Evolutionary conservation across 2,329 filamentous ascomycete species (phyloP), one percentile per base, ranked within the genome.

Genomic region (Alternaria novae-zelandiae): DNA sequence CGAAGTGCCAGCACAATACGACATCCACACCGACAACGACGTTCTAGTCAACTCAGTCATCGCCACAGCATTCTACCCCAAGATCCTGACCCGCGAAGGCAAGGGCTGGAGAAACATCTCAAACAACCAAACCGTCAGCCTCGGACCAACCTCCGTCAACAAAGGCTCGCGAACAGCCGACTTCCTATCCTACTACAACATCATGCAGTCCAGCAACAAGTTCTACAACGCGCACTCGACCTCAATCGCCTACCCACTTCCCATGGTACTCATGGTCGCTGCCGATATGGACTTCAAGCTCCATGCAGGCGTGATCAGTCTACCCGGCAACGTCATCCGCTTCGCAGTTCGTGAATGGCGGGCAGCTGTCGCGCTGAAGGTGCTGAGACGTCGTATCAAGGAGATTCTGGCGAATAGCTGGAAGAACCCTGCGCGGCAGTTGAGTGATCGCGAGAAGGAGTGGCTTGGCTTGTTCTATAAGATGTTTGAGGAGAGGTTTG

Each of bases 121-220:
- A 56, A 98, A 97, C 82, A 97, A 96, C 77, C 95, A 98, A 79
- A 87, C 88, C 47, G 94, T 99, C 70, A 93, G 89, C 61, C 83
- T 99, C 20, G 93, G 97, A 70, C 92, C 94, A 1, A 92, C 91
- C 1, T 97, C 93, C 1, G 92, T 99, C 69, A 98, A 98, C 79
- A 94, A 94, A 75, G 87, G 69, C 20, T 70, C 70, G 2, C 90
- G 67, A 13, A 71, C 69, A 6, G 83, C 94, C 43, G 90, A 89
- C 74, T 98, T 93, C 89, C 83, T 99, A 47, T 96, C 92, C 1
- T 99, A 97, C 79, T 98, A 98, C 82, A 92, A 97, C 78, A 97
- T 98, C 68, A 97, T 98, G 93, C 94, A 97, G 79, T 91, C 91
- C 3, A 94, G 84, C 82, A 92, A 90, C 86, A 87, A 86, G 64